Base-by-base conservation (phyloP, 371 early-diverging fungal genomes). In the Mortierella sp. region DNA sequence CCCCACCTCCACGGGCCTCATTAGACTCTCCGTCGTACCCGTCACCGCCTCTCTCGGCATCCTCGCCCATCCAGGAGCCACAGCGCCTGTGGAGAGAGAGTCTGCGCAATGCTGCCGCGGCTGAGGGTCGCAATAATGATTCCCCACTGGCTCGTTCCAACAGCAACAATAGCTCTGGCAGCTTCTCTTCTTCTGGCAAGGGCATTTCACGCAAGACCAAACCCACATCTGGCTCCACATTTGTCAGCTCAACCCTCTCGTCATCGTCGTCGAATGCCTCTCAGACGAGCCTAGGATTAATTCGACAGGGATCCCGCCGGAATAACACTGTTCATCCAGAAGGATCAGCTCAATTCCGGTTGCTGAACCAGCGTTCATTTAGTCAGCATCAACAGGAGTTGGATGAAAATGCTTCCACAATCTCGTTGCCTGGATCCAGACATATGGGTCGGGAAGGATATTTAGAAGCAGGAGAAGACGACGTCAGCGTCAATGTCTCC, bases 391-490 rank as follows among this genome's bases (percentile, higher is more conserved):
- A 37, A 23, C 49, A 51, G 14, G 7, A 32, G n/a, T 50, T 49
- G 6, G 63, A 34, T 4, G 37, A 67, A 19, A 62, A 75, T 37
- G 60, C 76, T 1, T 75, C 76, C 1, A 43, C 44, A 7, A 24
- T 64, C 11, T 68, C 76, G 17, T 54, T 75, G 21, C 64, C 76
- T 11, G 76, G 76, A 24, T 75, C 76, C 1, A 63, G 57, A 32
- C 60, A 55, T 41, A 39, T 50, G 21, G 64, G 69, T 2, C 48
- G 21, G 23, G 61, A 53, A 19, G 43, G 48, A 42, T 55, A 27
- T 23, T n/a, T 44, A 12, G n/a, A 26, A 15, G 19, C 32, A 14
- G 63, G 31, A 0, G 55, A 58, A 27, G 59, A 72, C 3, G 59
- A 60, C 50, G 42, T 31, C 24, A 44, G 59, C 32, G 48, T 49